Base-by-base conservation (phyloP, 257 asterid species). In the Verbena officinalis region DNA sequence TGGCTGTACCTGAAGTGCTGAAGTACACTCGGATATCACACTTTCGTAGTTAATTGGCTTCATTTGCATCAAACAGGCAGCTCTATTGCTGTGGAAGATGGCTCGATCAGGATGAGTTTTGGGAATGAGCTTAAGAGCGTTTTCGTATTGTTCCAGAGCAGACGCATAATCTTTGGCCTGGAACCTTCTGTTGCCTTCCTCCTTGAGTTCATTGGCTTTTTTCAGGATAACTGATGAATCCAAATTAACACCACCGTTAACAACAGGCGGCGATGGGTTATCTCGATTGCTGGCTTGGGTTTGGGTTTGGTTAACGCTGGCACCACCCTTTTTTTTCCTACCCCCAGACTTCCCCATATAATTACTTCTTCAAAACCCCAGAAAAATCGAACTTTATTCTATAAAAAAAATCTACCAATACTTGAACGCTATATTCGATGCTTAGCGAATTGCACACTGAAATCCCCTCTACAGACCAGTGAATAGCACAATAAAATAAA, bases 1-100 rank as follows among this genome's bases (percentile, higher is more conserved):
- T 0, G 96, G 95, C 80, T 90, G 98, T 59, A 88, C 95, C 76
- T 77, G 85, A 64, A 94, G 95, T 0, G 97, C 97, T 68, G 76
- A 65, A 12, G 65, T 72, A 64, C 99, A 94, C 78, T 94, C 97
- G 3, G 84, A 76, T 66, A 94, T 77, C 75, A 94, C 99, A 21
- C 88, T 31, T n/a, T 85, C 96, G 16, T 86, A 90, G 59, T 86
- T 89, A 40, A 94, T 78, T 7, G 99, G 99, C 82, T 83, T 94
- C 92, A 90, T 88, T 49, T 84, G 99, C 96, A 94, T 90, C 90
- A 94, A 73, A 65, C 99, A 94, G 42, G 99, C 99, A 2, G 97
- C 97, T 72, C 86, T 73, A 57, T 94, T 94, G 79, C 99, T 90
- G 68, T 94, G 97, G 73, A 94, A 90, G 27, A 90, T 82, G 2